Base-by-base conservation (phyloP, 208 protist genomes). In the Trypanosoma cruzi region DNA sequence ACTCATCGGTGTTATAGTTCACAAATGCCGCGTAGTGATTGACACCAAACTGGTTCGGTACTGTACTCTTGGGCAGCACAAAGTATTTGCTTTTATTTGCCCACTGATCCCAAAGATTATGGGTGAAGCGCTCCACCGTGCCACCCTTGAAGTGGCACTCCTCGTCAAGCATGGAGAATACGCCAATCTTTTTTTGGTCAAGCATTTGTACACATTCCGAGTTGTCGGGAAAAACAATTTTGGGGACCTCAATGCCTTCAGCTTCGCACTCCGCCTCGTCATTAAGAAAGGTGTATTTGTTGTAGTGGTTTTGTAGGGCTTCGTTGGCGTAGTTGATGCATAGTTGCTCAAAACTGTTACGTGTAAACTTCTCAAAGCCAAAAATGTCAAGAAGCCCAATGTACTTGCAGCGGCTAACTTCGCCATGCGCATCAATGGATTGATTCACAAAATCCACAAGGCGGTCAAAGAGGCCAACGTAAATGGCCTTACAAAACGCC, bases 301-400 rank as follows among this genome's bases (percentile, higher is more conserved):
- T 98, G 86, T 98, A 99, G 74, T 98, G 93, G 69, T 98, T 97
- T 76, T 99, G 98, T 48, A 99, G 81, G 42, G 96, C 94, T 77
- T 99, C 98, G 81, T 99, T 99, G 48, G 97, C 95, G 74, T 95
- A 99, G 81, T 99, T 99, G 77, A 99, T 99, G 82, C 97, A 99
- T 14, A 99, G 73, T 84, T 99, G 97, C 83, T 99, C 97, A 73
- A 99, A 99, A 77, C 85, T 93, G 85, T 99, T 99, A 36, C 76
- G 60, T 55, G 83, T 80, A 73, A 99, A 99, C 63, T 96, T 95
- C 80, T 99, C 97, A 67, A 99, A 99, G 28, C 97, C 97, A 42
- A 97, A 98, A 73, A 99, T 98, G 72, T 99, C 97, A 44, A 99
- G 89, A 28, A 99, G 79, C 28, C 96, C 95, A 83, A 99, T 97